These are phyloP conservation scores for Stramenopiles sp. DNA, from an alignment of 352 stramenopile genomes.

Conservation along the genomic window DNA sequence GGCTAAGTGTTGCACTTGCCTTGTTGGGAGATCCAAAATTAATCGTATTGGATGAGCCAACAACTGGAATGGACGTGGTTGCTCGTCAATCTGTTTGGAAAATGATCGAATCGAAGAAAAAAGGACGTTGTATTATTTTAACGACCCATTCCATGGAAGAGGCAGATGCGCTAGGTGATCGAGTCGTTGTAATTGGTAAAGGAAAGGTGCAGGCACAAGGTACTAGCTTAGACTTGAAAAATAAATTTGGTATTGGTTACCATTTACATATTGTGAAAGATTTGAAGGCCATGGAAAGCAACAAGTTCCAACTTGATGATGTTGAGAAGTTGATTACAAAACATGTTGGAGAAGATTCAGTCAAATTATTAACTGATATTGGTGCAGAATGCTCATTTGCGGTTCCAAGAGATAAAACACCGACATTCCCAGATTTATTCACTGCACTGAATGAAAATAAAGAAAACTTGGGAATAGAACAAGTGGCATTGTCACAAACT, in stretches of 20 bases:
- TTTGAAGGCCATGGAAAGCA: neutral
- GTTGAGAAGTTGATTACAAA: too few species aligned
- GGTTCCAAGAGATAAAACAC: too few species aligned
- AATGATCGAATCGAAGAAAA: conserved; percentile 37
- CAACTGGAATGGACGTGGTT: conserved; percentile 71
- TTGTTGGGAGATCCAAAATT: conserved; percentile 84
- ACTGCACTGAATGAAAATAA: conserved; percentile 36
- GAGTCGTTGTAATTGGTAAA: conserved; percentile 89
- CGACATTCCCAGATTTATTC: conserved; percentile 40
- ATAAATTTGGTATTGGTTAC: conserved; percentile 53
- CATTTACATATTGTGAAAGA: neutral
- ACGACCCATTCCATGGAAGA: conserved; percentile 87
- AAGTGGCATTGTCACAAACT: neutral
- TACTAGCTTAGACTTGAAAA: conserved; percentile 62
- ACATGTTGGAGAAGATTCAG: too few species aligned
- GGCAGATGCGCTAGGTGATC: conserved; percentile 32
- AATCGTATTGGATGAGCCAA: conserved; percentile 83
- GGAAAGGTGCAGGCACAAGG: conserved; percentile 82
- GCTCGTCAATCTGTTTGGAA: conserved; percentile 38
- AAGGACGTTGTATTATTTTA: conserved; percentile 60
- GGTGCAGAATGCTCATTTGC: neutral
- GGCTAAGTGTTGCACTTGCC: conserved; percentile 86
- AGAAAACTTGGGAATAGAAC: neutral
- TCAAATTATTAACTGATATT: neutral
- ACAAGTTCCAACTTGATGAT: neutral